A percentile compares a stretch with the other conserved stretches of the same genome.
Evolutionary conservation across 345 rosid species (phyloP).

Genomic region (Boechera stricta): DNA sequence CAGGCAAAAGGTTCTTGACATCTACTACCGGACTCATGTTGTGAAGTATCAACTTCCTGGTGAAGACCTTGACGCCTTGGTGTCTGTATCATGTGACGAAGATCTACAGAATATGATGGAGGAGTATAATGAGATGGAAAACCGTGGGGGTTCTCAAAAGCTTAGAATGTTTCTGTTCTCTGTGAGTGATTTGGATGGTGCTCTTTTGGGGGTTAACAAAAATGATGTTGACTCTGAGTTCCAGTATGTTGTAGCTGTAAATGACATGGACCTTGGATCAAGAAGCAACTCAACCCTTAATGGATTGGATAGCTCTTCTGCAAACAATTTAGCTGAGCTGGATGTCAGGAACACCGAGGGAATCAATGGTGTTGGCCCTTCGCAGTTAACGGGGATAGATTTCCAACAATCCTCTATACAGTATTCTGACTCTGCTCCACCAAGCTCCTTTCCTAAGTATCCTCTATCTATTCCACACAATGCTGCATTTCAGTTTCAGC

Average conservation of each 20-base stretch:
- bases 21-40: conserved; percentile 64
- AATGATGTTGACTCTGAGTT: conserved; percentile 68
- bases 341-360: conserved; percentile 52
- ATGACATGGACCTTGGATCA: conserved; percentile 74
- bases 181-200: conserved; percentile 66
- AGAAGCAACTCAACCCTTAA: conserved; percentile 56
- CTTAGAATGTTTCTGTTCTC: conserved; percentile 81
- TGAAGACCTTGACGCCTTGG: conserved; percentile 90
- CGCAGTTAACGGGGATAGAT: conserved; percentile 48
- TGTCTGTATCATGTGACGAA: conserved; percentile 89
- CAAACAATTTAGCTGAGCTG: conserved; percentile 60
- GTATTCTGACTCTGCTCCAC: conserved; percentile 47
- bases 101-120: conserved; percentile 93
- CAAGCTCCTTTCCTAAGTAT: conserved; percentile 56
- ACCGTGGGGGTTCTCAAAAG: conserved; percentile 61
- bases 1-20: conserved; percentile 61
- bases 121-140: conserved; percentile 69
- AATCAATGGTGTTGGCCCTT: conserved; percentile 48
- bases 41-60: conserved; percentile 95
- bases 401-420: conserved; percentile 51
- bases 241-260: conserved; percentile 76
- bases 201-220: conserved; percentile 58
- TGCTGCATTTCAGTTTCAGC: conserved; percentile 47
- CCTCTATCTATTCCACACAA: conserved; percentile 52
- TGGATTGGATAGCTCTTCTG: conserved; percentile 58